Evolutionary conservation across 805 yeast species (phyloP), one percentile per base, ranked within the genome.

Genomic region (Pichia thaimueangensis): DNA sequence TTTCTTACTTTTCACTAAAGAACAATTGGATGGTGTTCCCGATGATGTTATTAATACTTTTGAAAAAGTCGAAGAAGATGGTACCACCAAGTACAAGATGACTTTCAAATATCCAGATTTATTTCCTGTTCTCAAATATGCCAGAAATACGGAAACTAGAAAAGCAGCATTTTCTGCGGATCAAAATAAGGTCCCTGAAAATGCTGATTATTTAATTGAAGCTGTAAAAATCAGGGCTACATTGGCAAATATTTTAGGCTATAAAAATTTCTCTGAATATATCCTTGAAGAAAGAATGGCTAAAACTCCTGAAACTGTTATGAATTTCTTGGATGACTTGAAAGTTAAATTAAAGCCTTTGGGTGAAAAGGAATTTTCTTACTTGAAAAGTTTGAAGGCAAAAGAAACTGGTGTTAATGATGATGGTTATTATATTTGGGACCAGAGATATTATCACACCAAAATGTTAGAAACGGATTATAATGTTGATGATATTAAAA

Each of bases 31-130:
- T 9, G 95, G 95, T 30, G 82, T 86, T 33, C 89, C 95, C 2
- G 70, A 71, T 30, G 77, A 76, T 44, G 76, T 76, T 3, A 51
- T 83, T 50, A 70, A 69, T 16, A 82, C 74, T 55, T 81, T 79
- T 54, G 82, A 73, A 41, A 63, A 61, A 43, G 64, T 67, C 20
- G 34, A 36, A 16, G 53, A 50, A 12, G 71, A 65, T 17, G 75
- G 67, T 19, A 69, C 63, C 15, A 63, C 60, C 15, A 60, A 64
- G 40, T 67, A 59, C 50, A 81, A 81, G 56, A 82, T 86, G 69
- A 82, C 93, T 2, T 84, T 76, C 67, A 85, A 86, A 60, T 83
- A 82, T 54, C 93, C 95, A 1, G 95, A 86, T 56, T 60, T 82
- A 37, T 66, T 81, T 47, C 94, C 94, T 2, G 82, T 82, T n/a